These are phyloP conservation scores for Suillus discolor DNA, from an alignment of 768 basidiomycete genomes.

Conservation along the genomic window DNA sequence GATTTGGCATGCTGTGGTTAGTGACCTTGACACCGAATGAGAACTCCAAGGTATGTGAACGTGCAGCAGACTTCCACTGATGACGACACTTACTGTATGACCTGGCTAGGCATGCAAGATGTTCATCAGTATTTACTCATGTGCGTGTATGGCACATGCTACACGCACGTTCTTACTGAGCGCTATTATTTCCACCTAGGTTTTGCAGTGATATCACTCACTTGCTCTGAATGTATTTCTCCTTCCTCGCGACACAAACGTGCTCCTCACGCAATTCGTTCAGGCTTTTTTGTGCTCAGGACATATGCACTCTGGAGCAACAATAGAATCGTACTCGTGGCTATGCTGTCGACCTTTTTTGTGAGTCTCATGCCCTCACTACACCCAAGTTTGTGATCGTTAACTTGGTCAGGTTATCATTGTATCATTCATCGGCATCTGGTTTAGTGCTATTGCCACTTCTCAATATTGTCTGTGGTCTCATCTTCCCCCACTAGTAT, in stretches of 20 bases:
- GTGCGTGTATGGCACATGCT: not conserved
- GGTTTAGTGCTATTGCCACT: not conserved
- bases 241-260: not conserved
- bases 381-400: not conserved
- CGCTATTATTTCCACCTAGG: not conserved
- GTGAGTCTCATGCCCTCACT: not conserved
- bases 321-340: not conserved
- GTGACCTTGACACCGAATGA: not conserved
- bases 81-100: not conserved
- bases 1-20: not conserved
- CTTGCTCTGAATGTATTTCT: constrained; percentile 2
- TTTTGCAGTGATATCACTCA: not conserved
- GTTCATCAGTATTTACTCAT: not conserved
- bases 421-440: not conserved
- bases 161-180: not conserved
- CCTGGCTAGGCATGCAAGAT: not conserved
- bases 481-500: not conserved
- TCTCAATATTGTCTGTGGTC: not conserved
- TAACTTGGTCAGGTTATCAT: not conserved
- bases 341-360: not conserved
- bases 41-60: not conserved
- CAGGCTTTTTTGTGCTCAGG: not conserved
- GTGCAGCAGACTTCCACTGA: not conserved
- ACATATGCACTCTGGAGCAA: not conserved
- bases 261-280: not conserved